phyloP scores from a whole-genome alignment of 352 stramenopile species.

The Phytophthora pistaciae region DNA sequence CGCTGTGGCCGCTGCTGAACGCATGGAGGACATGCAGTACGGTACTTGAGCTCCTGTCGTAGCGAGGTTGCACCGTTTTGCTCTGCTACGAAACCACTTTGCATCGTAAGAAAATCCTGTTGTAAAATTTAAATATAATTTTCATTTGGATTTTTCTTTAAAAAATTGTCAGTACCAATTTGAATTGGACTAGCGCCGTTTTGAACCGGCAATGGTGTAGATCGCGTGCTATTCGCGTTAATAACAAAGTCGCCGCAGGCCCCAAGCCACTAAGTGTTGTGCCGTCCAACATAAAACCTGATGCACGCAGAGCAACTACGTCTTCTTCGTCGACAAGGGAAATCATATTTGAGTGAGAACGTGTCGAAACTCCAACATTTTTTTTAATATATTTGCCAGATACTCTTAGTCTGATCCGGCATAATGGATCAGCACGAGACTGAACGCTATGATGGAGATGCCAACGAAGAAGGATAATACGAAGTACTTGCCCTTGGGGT shows the following conservation, averaged over 20 bases:
- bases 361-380: too few relatives aligned
- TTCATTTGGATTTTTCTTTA: too few relatives aligned
- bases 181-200: too few relatives aligned
- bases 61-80: too few relatives aligned
- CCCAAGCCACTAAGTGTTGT: slow-evolving; percentile 4
- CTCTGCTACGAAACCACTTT: too few relatives aligned
- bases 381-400: background rate
- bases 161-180: too few relatives aligned
- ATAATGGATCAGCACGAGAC: slow-evolving; percentile 88
- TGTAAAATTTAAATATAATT: too few relatives aligned
- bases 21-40: too few relatives aligned
- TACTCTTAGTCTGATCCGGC: slow-evolving; percentile 49
- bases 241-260: slow-evolving; percentile 12
- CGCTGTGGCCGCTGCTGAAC: too few relatives aligned
- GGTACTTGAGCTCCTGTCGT: too few relatives aligned
- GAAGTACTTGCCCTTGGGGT: slow-evolving; percentile 88
- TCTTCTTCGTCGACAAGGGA: background rate
- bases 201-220: background rate
- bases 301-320: background rate
- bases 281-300: background rate
- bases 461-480: slow-evolving; percentile 88
- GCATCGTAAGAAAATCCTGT: too few relatives aligned
- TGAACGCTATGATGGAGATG: slow-evolving; percentile 89
- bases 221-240: background rate
- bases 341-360: background rate